Conservation (phyloP, 2,329 filamentous ascomycete species). For the Sporothrix euskadiensis region DNA sequence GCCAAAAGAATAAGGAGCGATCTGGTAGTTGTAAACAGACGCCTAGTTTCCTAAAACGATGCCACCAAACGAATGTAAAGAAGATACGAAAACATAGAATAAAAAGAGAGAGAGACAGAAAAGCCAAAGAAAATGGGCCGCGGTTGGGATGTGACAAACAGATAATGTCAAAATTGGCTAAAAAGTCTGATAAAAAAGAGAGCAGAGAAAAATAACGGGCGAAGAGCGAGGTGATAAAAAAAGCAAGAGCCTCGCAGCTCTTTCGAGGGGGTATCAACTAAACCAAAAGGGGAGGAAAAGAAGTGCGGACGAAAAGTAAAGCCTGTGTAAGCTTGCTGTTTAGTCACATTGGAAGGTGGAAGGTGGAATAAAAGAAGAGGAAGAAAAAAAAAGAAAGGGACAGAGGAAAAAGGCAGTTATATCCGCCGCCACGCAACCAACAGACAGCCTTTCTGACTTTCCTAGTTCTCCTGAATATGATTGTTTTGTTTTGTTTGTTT, state of each 20-base stretch:
- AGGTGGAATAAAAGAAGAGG: neutral
- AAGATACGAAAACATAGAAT: neutral
- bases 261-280: conserved; percentile 26
- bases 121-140: neutral
- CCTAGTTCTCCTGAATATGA: neutral
- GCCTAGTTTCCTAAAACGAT: neutral
- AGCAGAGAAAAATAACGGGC: neutral
- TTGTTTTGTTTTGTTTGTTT: neutral
- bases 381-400: neutral
- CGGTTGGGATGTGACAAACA: neutral
- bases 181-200: neutral
- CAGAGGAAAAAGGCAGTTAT: neutral
- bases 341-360: neutral
- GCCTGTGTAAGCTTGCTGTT: neutral
- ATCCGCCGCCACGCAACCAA: neutral
- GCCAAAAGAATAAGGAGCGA: neutral
- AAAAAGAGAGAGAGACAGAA: neutral
- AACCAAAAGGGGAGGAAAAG: conserved; percentile 15
- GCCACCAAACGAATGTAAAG: neutral
- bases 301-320: neutral
- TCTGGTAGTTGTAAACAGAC: no score
- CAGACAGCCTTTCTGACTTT: neutral
- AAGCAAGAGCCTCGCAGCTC: neutral
- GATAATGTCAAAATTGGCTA: neutral
- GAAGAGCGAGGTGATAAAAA: neutral